Conservation (phyloP, 129 eudicot species). For the Artemisia annua region DNA sequence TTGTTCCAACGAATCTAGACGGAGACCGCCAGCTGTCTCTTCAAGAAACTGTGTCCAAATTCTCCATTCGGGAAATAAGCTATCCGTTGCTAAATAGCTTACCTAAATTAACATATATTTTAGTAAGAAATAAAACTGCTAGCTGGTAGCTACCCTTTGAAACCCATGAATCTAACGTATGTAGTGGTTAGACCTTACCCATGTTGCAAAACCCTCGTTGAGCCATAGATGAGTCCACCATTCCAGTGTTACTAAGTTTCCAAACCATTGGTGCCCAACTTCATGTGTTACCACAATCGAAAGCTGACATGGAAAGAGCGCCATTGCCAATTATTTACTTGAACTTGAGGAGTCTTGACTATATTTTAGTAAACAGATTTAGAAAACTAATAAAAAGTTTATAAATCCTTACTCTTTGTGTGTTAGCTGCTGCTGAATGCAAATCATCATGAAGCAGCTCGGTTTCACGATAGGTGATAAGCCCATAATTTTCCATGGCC, state of each 20-base stretch:
- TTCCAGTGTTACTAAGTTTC: slow-evolving; percentile 48
- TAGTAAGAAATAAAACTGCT: not conserved
- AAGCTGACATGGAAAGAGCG: slow-evolving; percentile 33
- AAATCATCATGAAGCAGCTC: slow-evolving; percentile 49
- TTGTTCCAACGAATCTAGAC: slow-evolving; percentile 33
- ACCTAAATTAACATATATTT: slow-evolving; percentile 35
- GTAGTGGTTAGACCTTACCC: slow-evolving; percentile 31
- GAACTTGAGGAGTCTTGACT: not conserved
- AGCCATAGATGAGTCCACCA: too few species aligned
- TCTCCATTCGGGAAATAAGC: slow-evolving; percentile 54
- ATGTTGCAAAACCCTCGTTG: too few species aligned
- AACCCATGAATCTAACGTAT: not conserved
- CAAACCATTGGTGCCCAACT: slow-evolving; percentile 68
- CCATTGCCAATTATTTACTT: not conserved
- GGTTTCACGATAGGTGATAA: slow-evolving; percentile 45
- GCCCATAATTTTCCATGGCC: slow-evolving; percentile 65
- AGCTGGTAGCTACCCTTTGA: too few species aligned
- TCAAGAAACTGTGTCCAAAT: slow-evolving; percentile 58
- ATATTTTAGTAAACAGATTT: slow-evolving; percentile 1
- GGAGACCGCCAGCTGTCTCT: slow-evolving; percentile 45
- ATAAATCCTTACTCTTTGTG: slow-evolving; percentile 38
- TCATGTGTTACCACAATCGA: slow-evolving; percentile 53
- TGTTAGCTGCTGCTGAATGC: slow-evolving; percentile 16
- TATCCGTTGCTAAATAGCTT: slow-evolving; percentile 55
- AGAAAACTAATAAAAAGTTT: slow-evolving; percentile 8